Evolutionary conservation across 768 basidiomycete species (phyloP), one percentile per base, ranked within the genome.

Genomic region (Phlegmacium glaucopus): DNA sequence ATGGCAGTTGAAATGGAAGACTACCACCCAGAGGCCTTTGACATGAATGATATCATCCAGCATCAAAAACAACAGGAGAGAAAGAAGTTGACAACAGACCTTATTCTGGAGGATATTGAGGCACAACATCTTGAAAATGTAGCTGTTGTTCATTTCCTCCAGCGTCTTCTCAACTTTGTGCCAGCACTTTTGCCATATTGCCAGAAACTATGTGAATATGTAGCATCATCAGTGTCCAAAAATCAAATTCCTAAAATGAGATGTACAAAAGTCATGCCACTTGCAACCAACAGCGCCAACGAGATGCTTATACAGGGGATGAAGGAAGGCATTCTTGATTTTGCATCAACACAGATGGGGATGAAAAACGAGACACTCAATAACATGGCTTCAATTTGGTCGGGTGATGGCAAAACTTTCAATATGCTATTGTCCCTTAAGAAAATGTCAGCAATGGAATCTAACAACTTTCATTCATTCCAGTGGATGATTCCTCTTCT

Each of bases 401-500:
- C 51, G 1, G 58, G 58, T 10, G 58, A 57, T 34, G 47, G 58
- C 5, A 59, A 59, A 39, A 59, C 58, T 25, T 59, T 52, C 28
- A 39, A 50, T 27, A 51, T 46, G 48, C 28, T 56, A 16, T 22
- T 43, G n/a, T 32, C 49, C 16, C 30, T 62, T 35, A 28, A 48
- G 26, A 44, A 54, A 43, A 17, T 51, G 18, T 28, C 35, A 18
- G 34, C 44, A 6, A 38, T 44, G 0, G 48, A 60, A 41, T 39
- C 47, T 9, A 35, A 44, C 15, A 47, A 56, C 11, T 61, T 61
- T 30, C 29, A 60, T 4, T 56, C 54, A 4, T 53, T 63, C 11
- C 45, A 53, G 9, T 57, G 53, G 41, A 16, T 65, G 2, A 22
- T 54, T 13, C 58, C 62, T 6, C 29, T 64, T 4, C 62, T 66